A percentile compares a stretch with the other conserved stretches of the same genome.
These are phyloP conservation scores for Sporothrix pseudoabietina DNA, from an alignment of 2,329 filamentous ascomycete species.

Conservation along the genomic window DNA sequence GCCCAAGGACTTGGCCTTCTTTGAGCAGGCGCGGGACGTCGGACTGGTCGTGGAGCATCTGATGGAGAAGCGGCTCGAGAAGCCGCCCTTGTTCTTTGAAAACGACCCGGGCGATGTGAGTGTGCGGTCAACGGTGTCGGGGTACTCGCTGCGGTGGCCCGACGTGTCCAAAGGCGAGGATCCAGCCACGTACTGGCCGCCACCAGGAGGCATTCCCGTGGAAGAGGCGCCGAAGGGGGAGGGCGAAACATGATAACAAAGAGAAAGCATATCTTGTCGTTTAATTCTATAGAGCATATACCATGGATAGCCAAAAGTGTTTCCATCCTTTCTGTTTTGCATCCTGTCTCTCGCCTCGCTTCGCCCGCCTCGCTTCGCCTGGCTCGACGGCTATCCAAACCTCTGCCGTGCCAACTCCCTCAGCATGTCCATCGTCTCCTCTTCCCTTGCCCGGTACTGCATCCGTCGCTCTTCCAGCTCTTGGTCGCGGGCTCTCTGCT, in stretches of 20 bases:
- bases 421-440: slow-evolving; percentile 24
- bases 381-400: slow-evolving; percentile 13
- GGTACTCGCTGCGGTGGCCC: slow-evolving; percentile 72
- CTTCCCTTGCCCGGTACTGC: slow-evolving; percentile 29
- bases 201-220: slow-evolving; percentile 24
- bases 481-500: slow-evolving; percentile 25
- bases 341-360: too few relatives aligned
- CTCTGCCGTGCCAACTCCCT: slow-evolving; percentile 29
- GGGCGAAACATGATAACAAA: not conserved
- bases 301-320: not conserved
- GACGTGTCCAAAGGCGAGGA: slow-evolving; percentile 37
- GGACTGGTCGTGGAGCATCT: slow-evolving; percentile 80
- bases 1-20: slow-evolving; percentile 83
- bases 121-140: slow-evolving; percentile 79
- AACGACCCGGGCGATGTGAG: slow-evolving; percentile 83
- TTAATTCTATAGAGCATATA: not conserved
- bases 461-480: slow-evolving; percentile 26
- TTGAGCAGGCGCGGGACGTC: slow-evolving; percentile 69
- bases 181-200: slow-evolving; percentile 31
- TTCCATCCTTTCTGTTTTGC: too few relatives aligned
- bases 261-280: not conserved
- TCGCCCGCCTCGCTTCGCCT: not conserved
- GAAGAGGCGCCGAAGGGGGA: not conserved
- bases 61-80: slow-evolving; percentile 78
- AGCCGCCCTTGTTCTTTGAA: slow-evolving; percentile 80